A percentile compares a stretch with the other conserved stretches of the same genome.
These are phyloP conservation scores for Lepiota venenata DNA, from an alignment of 768 basidiomycete species.

Conservation along the genomic window DNA sequence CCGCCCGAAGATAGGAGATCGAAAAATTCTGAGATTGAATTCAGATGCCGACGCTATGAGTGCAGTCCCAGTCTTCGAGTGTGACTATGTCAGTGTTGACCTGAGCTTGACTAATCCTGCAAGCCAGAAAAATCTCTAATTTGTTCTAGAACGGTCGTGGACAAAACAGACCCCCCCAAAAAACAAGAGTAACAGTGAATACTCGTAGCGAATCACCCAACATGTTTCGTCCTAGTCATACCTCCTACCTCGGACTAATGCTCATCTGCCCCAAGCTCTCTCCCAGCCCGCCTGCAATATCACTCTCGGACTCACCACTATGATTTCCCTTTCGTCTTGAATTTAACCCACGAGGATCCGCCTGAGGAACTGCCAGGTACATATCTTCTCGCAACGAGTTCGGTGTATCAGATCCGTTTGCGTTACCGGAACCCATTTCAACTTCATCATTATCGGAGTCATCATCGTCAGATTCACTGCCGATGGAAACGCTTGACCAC, in stretches of 20 bases:
- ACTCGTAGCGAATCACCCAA: neutral
- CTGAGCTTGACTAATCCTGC: too few species aligned
- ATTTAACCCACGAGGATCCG: slow-evolving; percentile 2
- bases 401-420: neutral
- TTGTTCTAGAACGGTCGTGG: too few species aligned
- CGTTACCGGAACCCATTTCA: neutral
- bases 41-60: too few species aligned
- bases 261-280: slow-evolving; percentile 79
- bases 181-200: too few species aligned
- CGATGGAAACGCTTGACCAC: slow-evolving; percentile 82
- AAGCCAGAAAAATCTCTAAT: too few species aligned
- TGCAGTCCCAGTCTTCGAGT: too few species aligned
- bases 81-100: too few species aligned
- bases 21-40: too few species aligned
- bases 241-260: slow-evolving; percentile 57
- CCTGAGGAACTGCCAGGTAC: slow-evolving; percentile 17
- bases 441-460: slow-evolving; percentile 44
- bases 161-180: too few species aligned
- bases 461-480: slow-evolving; percentile 69
- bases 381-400: slow-evolving; percentile 9
- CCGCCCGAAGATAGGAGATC: too few species aligned
- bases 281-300: slow-evolving; percentile 46
- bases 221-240: slow-evolving; percentile 11
- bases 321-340: slow-evolving; percentile 1
- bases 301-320: slow-evolving; percentile 18